A percentile compares a stretch with the other conserved stretches of the same genome.
phyloP scores from a whole-genome alignment of 257 asterid species.

The Forsythia viridissima region DNA sequence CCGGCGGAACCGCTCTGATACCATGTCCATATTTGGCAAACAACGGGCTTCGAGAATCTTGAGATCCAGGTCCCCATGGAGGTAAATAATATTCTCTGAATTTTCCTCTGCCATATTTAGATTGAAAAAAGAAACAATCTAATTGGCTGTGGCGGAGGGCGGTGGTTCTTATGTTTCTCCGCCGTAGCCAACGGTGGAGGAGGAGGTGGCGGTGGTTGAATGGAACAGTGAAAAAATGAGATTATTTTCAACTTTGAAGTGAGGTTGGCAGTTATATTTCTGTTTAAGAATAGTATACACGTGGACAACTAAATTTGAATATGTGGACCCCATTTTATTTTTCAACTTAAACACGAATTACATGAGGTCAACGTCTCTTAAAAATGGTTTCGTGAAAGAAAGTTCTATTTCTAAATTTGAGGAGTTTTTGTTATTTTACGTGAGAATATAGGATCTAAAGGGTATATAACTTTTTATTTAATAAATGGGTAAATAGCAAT shows the following conservation, averaged over 20 bases:
- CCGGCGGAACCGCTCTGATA: conserved; percentile 72
- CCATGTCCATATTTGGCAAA: conserved; percentile 87
- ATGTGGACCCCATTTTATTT: not conserved
- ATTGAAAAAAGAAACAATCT: not conserved
- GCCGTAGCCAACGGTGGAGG: conserved; percentile 21
- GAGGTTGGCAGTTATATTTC: conserved; percentile 1
- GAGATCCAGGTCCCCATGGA: conserved; percentile 89
- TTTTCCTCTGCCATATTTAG: conserved; percentile 47
- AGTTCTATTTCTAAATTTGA: too few relatives aligned
- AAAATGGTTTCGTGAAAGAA: not conserved
- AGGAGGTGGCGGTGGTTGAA: not conserved
- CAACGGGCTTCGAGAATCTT: conserved; percentile 75
- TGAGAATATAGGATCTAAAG: too few relatives aligned
- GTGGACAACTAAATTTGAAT: not conserved
- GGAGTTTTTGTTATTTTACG: too few relatives aligned
- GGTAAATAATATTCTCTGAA: conserved; percentile 30
- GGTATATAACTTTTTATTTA: too few relatives aligned
- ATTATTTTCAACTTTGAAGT: not conserved
- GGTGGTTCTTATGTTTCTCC: conserved; percentile 12
- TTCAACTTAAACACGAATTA: too few relatives aligned
- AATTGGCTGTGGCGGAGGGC: conserved; percentile 17
- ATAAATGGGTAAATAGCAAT: too few relatives aligned
- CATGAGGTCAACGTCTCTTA: not conserved
- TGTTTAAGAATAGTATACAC: not conserved
- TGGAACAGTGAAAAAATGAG: not conserved